Evolutionary conservation across 352 stramenopile species (phyloP).

Genomic region (Globisporangium takayamanum): DNA sequence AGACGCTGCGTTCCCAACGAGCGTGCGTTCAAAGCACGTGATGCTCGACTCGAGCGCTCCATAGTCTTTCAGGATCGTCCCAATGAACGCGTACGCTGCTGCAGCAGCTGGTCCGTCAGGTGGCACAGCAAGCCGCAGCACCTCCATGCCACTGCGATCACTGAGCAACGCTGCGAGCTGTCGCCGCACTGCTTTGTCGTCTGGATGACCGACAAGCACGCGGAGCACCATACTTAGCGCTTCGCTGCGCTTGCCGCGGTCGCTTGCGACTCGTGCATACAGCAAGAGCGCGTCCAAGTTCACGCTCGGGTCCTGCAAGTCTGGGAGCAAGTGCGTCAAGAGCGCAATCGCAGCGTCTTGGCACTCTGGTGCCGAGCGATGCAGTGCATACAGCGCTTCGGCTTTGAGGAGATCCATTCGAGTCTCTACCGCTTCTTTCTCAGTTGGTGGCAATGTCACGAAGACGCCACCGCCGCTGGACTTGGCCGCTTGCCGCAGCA

Average conservation of each 20-base stretch:
- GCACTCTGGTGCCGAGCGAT: constrained; percentile 22
- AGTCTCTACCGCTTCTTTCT: constrained; percentile 24
- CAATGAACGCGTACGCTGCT: constrained; percentile 65
- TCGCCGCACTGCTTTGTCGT: constrained; percentile 42
- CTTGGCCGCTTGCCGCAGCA: constrained; percentile 22
- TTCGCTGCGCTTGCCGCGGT: constrained; percentile 51
- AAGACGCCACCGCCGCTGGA: constrained; percentile 11
- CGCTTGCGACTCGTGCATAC: constrained; percentile 54
- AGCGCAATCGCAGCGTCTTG: constrained; percentile 55
- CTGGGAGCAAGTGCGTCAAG: constrained; percentile 44
- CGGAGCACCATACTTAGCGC: constrained; percentile 62
- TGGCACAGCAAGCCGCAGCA: constrained; percentile 34
- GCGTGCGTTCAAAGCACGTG: constrained; percentile 46
- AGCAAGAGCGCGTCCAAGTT: constrained; percentile 64
- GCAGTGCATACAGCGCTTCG: constrained; percentile 36
- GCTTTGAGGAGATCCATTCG: constrained; percentile 48
- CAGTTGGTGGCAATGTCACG: background rate
- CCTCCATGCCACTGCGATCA: constrained; percentile 29
- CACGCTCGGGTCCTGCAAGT: constrained; percentile 38
- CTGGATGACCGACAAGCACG: constrained; percentile 45
- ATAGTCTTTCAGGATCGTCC: constrained; percentile 71
- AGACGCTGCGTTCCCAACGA: constrained; percentile 29
- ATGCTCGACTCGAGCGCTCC: constrained; percentile 44
- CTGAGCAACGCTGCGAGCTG: constrained; percentile 41
- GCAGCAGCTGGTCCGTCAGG: constrained; percentile 34